Conservation (phyloP, 2,329 filamentous ascomycete genomes). For the Apiospora pterosperma region DNA sequence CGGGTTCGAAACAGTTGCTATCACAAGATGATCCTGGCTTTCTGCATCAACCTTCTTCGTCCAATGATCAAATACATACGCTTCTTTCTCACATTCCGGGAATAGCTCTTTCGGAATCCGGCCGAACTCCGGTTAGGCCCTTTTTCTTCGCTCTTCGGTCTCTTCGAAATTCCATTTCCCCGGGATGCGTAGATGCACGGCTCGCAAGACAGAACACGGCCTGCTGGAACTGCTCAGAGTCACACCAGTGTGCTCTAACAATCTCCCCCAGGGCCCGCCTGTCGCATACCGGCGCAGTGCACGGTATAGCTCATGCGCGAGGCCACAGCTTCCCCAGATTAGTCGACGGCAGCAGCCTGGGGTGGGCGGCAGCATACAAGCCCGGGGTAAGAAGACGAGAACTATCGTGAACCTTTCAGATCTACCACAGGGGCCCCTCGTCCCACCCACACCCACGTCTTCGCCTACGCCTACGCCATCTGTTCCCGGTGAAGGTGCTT, state of each 20-base stretch:
- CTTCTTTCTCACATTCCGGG: not conserved
- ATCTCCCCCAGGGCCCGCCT: not conserved
- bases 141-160: not conserved
- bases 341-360: not conserved
- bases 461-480: not conserved
- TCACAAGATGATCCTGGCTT: not conserved
- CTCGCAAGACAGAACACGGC: not conserved
- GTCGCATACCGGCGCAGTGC: not conserved
- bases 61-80: not conserved
- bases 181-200: not conserved
- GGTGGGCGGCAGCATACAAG: conserved; percentile 13
- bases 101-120: not conserved
- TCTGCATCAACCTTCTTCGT: not conserved
- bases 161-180: not conserved
- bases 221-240: not conserved
- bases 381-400: conserved; percentile 52
- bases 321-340: not conserved
- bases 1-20: not conserved
- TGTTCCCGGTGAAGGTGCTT: not conserved
- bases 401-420: conserved; percentile 26
- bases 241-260: not conserved
- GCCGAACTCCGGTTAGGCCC: not conserved
- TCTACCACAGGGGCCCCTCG: not conserved
- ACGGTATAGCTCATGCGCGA: not conserved
- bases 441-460: not conserved